Percentiles rank a stretch among this genome's conserved stretches.
phyloP scores from a whole-genome alignment of 495 filamentous ascomycete species.

The Annulohypoxylon stygium region DNA sequence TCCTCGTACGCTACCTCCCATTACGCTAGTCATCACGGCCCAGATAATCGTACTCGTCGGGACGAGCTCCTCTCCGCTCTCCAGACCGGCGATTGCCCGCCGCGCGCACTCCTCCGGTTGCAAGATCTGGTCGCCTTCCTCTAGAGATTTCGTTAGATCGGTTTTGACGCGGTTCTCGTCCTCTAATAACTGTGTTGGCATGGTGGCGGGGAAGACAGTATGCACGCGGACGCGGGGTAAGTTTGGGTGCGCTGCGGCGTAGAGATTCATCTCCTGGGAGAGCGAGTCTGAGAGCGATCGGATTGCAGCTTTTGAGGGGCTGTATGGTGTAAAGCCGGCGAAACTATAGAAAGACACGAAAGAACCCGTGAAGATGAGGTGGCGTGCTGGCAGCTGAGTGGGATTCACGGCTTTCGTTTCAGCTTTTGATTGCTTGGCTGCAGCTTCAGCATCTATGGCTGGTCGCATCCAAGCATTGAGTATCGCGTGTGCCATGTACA shows the following conservation, averaged over 20 bases:
- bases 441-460: neutral
- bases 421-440: neutral
- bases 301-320: constrained; percentile 83
- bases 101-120: constrained; percentile 62
- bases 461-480: constrained; percentile 64
- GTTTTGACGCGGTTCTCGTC: constrained; percentile 80
- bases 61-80: constrained; percentile 54
- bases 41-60: constrained; percentile 35
- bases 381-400: constrained; percentile 60
- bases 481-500: constrained; percentile 79
- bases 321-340: constrained; percentile 81
- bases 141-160: constrained; percentile 77
- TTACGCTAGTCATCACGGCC: constrained; percentile 74
- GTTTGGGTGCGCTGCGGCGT: constrained; percentile 63
- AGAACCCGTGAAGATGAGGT: constrained; percentile 85
- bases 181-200: constrained; percentile 75
- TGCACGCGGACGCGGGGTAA: constrained; percentile 72
- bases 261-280: constrained; percentile 82
- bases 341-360: constrained; percentile 76
- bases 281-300: constrained; percentile 80
- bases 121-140: constrained; percentile 79
- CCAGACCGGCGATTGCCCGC: constrained; percentile 71
- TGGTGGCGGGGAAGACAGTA: constrained; percentile 82
- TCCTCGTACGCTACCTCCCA: constrained; percentile 73
- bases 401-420: neutral